Percentiles rank a stretch among this genome's conserved stretches.
Evolutionary conservation across 2,329 filamentous ascomycete genomes (phyloP).

Genomic region (Cytospora leucostoma): DNA sequence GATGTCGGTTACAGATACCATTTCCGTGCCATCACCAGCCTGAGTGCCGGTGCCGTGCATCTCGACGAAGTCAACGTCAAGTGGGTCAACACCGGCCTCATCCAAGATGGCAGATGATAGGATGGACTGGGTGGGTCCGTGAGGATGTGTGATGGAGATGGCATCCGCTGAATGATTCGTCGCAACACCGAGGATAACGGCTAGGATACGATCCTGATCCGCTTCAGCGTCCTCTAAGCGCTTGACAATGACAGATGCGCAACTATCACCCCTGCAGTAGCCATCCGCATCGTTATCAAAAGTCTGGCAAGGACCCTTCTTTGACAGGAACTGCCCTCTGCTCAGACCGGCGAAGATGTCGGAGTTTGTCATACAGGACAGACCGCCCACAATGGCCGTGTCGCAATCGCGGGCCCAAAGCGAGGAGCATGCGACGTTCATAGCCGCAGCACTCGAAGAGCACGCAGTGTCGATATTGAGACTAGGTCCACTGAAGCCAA

Average conservation of each 20-base stretch:
- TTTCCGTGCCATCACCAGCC: constrained; percentile 80
- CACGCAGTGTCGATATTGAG: constrained; percentile 78
- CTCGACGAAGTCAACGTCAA: constrained; percentile 80
- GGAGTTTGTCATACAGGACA: constrained; percentile 78
- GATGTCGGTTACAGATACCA: constrained; percentile 68
- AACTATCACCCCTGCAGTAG: constrained; percentile 78
- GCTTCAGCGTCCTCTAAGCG: constrained; percentile 74
- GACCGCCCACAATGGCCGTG: constrained; percentile 76
- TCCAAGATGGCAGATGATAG: constrained; percentile 71
- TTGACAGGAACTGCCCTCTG: constrained; percentile 76
- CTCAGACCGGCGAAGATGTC: constrained; percentile 77
- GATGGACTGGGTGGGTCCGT: constrained; percentile 72
- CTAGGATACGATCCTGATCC: constrained; percentile 77
- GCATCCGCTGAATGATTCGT: constrained; percentile 84
- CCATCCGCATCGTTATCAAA: constrained; percentile 81
- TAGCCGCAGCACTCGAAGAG: constrained; percentile 71
- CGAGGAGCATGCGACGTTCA: constrained; percentile 71
- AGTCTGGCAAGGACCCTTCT: constrained; percentile 75
- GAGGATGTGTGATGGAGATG: constrained; percentile 81
- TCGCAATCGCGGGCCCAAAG: constrained; percentile 77
- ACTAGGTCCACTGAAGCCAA: constrained; percentile 73
- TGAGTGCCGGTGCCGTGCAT: constrained; percentile 91
- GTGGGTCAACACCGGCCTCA: constrained; percentile 72
- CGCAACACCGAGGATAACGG: constrained; percentile 70
- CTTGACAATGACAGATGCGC: constrained; percentile 76